Evolutionary conservation across 148 eudicot species (phyloP).

Genomic region (Nepenthes mirabilis): DNA sequence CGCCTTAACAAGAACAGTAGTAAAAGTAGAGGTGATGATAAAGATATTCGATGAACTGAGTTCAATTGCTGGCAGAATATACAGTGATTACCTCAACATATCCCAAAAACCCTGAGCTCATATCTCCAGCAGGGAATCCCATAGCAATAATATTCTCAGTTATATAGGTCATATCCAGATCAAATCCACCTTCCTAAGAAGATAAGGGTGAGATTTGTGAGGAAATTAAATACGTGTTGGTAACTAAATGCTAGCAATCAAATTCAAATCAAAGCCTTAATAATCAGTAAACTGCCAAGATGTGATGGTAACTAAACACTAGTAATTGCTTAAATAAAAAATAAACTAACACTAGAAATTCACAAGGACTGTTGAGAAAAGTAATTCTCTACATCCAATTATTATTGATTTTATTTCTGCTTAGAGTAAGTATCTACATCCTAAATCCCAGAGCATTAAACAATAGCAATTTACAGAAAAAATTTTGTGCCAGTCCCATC

Average conservation of each 20-base stretch:
- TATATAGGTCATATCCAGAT: slow-evolving; percentile 94
- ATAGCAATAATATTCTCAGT: slow-evolving; percentile 96
- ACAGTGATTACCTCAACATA: slow-evolving; percentile 67
- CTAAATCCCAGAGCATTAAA: background rate
- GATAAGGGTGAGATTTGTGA: background rate
- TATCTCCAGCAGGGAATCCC: slow-evolving; percentile 99
- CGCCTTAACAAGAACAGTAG: background rate
- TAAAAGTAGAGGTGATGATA: background rate
- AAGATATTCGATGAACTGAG: background rate
- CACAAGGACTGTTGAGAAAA: no score
- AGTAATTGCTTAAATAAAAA: no score
- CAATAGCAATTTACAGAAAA: background rate
- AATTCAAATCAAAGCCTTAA: no score
- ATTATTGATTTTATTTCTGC: no score
- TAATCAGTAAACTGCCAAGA: no score
- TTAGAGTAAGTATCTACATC: background rate
- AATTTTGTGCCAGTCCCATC: no score
- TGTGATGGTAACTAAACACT: no score
- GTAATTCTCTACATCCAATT: no score
- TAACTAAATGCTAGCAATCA: no score
- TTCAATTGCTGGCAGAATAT: background rate
- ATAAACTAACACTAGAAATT: no score
- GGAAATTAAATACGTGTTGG: no score
- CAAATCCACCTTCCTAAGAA: slow-evolving; percentile 88
- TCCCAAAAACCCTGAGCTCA: slow-evolving; percentile 95